These are phyloP conservation scores for Catharanthus roseus DNA, from an alignment of 257 asterid genomes.

Conservation along the genomic window DNA sequence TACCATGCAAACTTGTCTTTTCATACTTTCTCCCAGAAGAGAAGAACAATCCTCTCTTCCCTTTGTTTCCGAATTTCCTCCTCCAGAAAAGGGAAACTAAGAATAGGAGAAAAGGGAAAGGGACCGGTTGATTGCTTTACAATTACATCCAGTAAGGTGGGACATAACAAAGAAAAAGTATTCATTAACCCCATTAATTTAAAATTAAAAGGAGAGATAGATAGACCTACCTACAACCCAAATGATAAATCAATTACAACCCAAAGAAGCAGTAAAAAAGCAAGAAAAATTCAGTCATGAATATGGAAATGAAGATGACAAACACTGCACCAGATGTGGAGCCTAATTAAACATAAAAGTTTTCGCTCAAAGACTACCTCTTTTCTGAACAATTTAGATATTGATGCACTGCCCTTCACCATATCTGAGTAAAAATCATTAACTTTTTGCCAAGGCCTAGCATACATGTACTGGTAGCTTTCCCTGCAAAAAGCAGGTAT, in stretches of 20 bases:
- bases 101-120: background rate
- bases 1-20: background rate
- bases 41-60: background rate
- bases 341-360: background rate
- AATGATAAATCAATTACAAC: background rate
- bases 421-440: slow-evolving; percentile 57
- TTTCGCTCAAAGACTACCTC: slow-evolving; percentile 41
- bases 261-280: background rate
- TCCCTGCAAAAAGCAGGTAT: slow-evolving; percentile 49
- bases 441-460: slow-evolving; percentile 69
- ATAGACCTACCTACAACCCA: background rate
- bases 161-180: background rate
- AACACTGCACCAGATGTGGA: background rate
- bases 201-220: background rate
- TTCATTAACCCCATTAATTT: background rate
- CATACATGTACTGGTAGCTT: slow-evolving; percentile 74
- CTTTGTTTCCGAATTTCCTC: background rate
- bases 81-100: background rate
- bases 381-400: slow-evolving; percentile 49
- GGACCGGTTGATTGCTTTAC: background rate
- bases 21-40: background rate
- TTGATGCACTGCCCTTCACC: slow-evolving; percentile 55
- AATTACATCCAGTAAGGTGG: background rate
- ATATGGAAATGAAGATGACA: background rate
- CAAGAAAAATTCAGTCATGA: background rate